Base-by-base conservation (phyloP, 345 rosid species). In the Crucihimalaya himalaica region DNA sequence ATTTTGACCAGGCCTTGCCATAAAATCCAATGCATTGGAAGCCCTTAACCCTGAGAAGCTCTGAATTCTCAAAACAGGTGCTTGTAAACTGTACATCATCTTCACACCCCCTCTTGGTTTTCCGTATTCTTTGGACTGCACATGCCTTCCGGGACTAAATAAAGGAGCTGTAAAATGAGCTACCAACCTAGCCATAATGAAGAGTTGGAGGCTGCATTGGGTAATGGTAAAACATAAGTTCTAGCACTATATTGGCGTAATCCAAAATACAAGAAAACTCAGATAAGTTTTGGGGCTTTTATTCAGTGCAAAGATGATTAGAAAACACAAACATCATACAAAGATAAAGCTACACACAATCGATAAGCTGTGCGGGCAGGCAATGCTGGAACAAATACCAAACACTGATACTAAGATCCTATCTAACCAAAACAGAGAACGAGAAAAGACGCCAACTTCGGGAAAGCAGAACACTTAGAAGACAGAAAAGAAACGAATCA, bases 161-260 rank as follows among this genome's bases (percentile, higher is more conserved):
- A 81, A 39, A 14, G 90, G 81, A 47, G 79, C 54, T 57, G 85
- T 78, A 19, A 81, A 80, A 70, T 83, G 87, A 73, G 87, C 89
- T 34, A 90, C 78, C 66, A 89, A 78, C 81, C 89, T 83, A 65
- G 87, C 88, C 99, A 95, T 95, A 29, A 43, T 74, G 68, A 29
- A 47, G 18, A 66, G 63, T 46, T 62, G 32, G 65, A 46, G 66
- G 56, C 94, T 86, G 90, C 92, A 85, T 19, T 64, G 28, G 20
- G 70, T 9, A 16, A 73, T 55, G 37, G 56, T 14, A 42, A 28
- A 52, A 57, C 31, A 25, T 68, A 8, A 75, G 63, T 68, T 52
- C 12, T 15, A 66, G 52, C 34, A 48, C 32, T 21, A 40, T 23
- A 25, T 27, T 35, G 71, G 58, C 13, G 54, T 9, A 53, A 25